These are phyloP conservation scores for Cutaneotrichosporon curvatum DNA, from an alignment of 1,284 basidiomycete species.

Conservation along the genomic window DNA sequence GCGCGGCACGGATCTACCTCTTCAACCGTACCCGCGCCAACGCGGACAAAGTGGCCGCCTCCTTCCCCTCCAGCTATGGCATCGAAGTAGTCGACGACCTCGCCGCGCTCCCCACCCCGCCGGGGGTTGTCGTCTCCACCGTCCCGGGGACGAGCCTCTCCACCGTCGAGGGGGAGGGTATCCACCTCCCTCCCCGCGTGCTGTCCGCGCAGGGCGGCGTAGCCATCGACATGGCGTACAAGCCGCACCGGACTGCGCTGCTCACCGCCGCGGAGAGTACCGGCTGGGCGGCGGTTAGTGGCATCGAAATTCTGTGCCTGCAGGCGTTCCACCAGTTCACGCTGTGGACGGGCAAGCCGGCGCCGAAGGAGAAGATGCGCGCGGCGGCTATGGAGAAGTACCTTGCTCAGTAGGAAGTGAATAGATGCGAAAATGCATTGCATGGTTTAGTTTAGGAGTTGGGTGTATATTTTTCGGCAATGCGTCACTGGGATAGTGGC, in stretches of 20 bases:
- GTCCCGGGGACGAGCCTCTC: conserved; percentile 68
- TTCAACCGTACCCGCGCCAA: conserved; percentile 74
- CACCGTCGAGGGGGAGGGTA: conserved; percentile 46
- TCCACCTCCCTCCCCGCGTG: conserved; percentile 55
- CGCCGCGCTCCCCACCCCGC: conserved; percentile 53
- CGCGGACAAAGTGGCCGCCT: conserved; percentile 59
- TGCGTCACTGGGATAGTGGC: too few relatives aligned
- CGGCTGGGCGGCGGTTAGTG: conserved; percentile 67
- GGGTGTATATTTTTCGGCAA: too few relatives aligned
- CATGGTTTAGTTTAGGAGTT: too few relatives aligned
- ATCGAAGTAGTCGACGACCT: conserved; percentile 56
- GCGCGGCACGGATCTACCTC: conserved; percentile 65
- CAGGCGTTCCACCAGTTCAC: conserved; percentile 81
- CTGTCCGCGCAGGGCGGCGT: conserved; percentile 52
- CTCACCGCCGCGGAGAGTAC: conserved; percentile 39
- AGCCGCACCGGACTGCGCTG: conserved; percentile 56
- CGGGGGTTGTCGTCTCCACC: conserved; percentile 73
- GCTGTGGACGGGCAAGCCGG: conserved; percentile 61
- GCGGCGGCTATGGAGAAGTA: conserved; percentile 46
- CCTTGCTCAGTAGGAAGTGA: conserved; percentile 15
- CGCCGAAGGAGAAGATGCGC: conserved; percentile 47
- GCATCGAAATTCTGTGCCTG: conserved; percentile 75
- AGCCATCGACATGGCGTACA: conserved; percentile 87
- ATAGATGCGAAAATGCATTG: too few relatives aligned
- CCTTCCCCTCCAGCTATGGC: conserved; percentile 59